Base-by-base conservation (phyloP, 306 rosid species). In the Rosa lucieae region DNA sequence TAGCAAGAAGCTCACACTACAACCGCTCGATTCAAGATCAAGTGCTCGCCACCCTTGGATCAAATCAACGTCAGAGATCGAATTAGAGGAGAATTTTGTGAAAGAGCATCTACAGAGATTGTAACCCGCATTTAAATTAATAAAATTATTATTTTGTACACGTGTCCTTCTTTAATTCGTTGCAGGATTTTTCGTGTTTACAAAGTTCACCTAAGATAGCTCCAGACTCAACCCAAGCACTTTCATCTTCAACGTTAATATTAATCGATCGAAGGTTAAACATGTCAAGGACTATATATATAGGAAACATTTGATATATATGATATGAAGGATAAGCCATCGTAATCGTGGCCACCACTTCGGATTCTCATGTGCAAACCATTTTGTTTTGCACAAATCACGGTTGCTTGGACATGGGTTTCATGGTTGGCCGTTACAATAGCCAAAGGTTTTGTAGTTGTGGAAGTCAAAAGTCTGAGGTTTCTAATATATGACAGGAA, bases 171-270 rank as follows among this genome's bases (percentile, higher is more conserved):
- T n/a, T n/a, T n/a, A n/a, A n/a, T n/a, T n/a, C n/a, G n/a, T n/a
- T n/a, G n/a, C n/a, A n/a, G n/a, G n/a, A n/a, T n/a, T n/a, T n/a
- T n/a, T n/a, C n/a, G n/a, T n/a, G n/a, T n/a, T n/a, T n/a, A n/a
- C n/a, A n/a, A n/a, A n/a, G 81, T 39, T 93, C 91, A 4, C 98
- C 97, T 3, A 87, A 21, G 0, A 92, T 91, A 6, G 92, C 91
- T 0, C 98, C 94, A 0, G 92, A 70, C 48, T 89, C 89, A 69
- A 91, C 81, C 97, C 98, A 93, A 0, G 94, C 96, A 0, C 76
- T 88, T 52, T 83, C 73, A 0, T n/a, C 80, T 10, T 65, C 37
- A 4, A 86, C 35, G 53, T 89, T 85, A 1, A 89, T 85, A 10
- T 79, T 4, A n/a, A 93, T 46, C 2, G 49, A 69, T 0, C 83